A percentile compares a stretch with the other conserved stretches of the same genome.
Evolutionary conservation across 768 basidiomycete species (phyloP).

Genomic region (Tricholoma flavovirens): DNA sequence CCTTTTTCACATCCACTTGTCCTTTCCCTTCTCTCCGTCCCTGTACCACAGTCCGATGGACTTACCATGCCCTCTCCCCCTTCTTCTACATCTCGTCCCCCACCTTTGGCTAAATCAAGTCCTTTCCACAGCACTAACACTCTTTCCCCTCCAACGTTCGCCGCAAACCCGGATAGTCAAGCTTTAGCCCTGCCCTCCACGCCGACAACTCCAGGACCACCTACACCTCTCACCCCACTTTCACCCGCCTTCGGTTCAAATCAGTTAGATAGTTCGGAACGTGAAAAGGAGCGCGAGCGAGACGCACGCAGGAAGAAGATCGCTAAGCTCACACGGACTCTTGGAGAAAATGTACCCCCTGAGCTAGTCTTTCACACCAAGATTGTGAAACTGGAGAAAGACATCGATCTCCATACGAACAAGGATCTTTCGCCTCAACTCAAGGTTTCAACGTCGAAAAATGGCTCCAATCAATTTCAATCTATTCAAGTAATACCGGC

Average conservation of each 20-base stretch:
- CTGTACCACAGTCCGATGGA: background rate
- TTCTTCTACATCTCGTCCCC: background rate
- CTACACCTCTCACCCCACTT: slow-evolving; percentile 7
- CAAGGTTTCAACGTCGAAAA: background rate
- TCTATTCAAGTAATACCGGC: background rate
- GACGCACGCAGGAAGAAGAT: slow-evolving; percentile 35
- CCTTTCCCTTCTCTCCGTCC: background rate
- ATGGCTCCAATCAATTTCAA: background rate
- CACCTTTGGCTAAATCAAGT: background rate
- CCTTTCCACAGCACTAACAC: background rate
- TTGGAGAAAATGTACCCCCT: slow-evolving; percentile 47
- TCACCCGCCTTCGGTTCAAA: slow-evolving; percentile 20
- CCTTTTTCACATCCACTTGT: background rate
- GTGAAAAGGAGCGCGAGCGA: slow-evolving; percentile 19
- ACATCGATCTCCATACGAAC: background rate
- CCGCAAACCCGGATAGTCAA: slow-evolving; percentile 11
- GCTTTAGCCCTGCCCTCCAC: slow-evolving; percentile 12
- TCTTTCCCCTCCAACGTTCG: slow-evolving; percentile 10
- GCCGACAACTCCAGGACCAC: slow-evolving; percentile 13
- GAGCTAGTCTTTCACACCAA: slow-evolving; percentile 36
- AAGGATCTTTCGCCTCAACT: background rate
- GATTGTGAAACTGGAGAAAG: background rate
- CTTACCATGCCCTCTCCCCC: background rate
- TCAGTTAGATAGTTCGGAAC: background rate
- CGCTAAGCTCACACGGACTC: slow-evolving; percentile 45